Conservation (phyloP, 169 alveolate genomes). For the Theileria parva region DNA sequence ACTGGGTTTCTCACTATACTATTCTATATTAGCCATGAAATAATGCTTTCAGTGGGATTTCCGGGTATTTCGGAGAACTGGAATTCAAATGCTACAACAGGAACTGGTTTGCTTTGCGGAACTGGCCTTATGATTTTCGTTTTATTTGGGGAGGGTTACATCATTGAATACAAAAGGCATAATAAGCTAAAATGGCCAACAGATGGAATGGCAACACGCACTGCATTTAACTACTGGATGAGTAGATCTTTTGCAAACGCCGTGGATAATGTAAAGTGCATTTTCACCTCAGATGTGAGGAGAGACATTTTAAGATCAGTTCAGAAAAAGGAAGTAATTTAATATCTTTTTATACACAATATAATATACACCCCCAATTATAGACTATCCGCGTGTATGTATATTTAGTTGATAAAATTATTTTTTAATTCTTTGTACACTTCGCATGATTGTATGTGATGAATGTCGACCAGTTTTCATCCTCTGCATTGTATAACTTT, state of each 20-base stretch:
- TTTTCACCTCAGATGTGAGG: slow-evolving; percentile 4
- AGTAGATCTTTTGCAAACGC: background rate
- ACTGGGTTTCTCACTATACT: slow-evolving; percentile 5
- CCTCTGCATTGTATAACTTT: slow-evolving; percentile 70
- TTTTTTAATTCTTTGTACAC: slow-evolving; percentile 52
- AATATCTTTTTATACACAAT: background rate
- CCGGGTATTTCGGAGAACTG: slow-evolving; percentile 10
- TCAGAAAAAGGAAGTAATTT: background rate
- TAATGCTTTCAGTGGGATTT: slow-evolving; percentile 2
- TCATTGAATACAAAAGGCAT: background rate
- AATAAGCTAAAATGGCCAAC: slow-evolving; percentile 11
- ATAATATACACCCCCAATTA: background rate
- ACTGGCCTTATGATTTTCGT: background rate
- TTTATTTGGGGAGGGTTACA: slow-evolving; percentile 17
- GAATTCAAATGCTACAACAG: background rate
- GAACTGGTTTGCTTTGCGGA: background rate
- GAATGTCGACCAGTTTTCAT: slow-evolving; percentile 75
- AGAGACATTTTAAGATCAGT: background rate
- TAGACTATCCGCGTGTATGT: background rate
- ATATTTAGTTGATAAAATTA: background rate
- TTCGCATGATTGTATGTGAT: slow-evolving; percentile 70
- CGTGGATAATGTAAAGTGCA: background rate
- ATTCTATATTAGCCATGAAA: slow-evolving; percentile 5
- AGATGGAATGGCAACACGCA: background rate
- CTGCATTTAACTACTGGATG: slow-evolving; percentile 1